phyloP scores from a whole-genome alignment of 768 basidiomycete species.

The Calocybe gangraenosa region DNA sequence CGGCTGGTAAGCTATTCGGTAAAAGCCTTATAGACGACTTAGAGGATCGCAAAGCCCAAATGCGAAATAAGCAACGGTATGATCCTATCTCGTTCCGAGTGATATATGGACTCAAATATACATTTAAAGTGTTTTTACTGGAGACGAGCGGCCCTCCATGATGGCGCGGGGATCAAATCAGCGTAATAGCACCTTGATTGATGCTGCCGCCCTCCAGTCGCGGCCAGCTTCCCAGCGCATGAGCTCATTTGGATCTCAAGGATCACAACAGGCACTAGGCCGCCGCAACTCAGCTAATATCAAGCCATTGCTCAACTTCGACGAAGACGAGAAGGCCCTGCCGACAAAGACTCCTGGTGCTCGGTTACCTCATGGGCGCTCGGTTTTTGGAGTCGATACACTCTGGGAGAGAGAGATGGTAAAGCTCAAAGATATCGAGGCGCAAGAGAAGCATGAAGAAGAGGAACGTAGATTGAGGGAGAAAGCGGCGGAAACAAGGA shows the following conservation, averaged over 20 bases:
- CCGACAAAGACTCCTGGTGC: constrained; percentile 20
- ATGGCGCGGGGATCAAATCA: constrained; percentile 66
- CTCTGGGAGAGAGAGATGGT: constrained; percentile 87
- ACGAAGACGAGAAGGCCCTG: constrained; percentile 40
- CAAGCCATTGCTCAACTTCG: constrained; percentile 68
- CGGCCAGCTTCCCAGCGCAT: constrained; percentile 44
- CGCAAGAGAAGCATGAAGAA: constrained; percentile 55
- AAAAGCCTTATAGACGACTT: constrained; percentile 89
- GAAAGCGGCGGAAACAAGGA: constrained; percentile 41
- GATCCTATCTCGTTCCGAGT: constrained; percentile 11
- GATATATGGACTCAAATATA: neutral
- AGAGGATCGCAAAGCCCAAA: constrained; percentile 75
- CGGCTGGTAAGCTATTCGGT: constrained; percentile 81
- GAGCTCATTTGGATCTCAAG: constrained; percentile 39
- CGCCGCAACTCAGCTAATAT: constrained; percentile 48
- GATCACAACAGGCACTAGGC: constrained; percentile 28
- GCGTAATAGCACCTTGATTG: constrained; percentile 68
- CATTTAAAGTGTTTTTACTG: constrained; percentile 68
- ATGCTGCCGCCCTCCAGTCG: constrained; percentile 54
- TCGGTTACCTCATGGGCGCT: constrained; percentile 45
- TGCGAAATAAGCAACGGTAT: constrained; percentile 83
- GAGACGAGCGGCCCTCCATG: constrained; percentile 90
- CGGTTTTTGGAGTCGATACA: constrained; percentile 94
- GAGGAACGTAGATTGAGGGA: constrained; percentile 45
- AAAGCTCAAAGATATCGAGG: constrained; percentile 77